These are phyloP conservation scores for Saksenaea oblongispora DNA, from an alignment of 371 early-diverging fungal species.

Conservation along the genomic window DNA sequence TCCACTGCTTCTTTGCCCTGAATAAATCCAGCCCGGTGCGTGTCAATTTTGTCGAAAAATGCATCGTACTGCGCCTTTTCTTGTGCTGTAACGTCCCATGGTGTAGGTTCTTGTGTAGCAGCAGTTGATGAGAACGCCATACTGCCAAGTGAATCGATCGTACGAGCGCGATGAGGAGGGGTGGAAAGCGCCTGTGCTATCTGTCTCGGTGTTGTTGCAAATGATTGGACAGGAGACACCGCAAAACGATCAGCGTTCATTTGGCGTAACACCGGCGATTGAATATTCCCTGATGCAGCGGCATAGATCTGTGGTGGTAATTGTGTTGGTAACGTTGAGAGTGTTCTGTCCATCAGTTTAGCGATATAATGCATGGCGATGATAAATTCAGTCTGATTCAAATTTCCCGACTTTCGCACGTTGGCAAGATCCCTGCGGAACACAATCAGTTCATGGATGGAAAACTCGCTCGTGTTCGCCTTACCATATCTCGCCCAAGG, in stretches of 20 bases:
- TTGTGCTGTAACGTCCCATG: slow-evolving; percentile 73
- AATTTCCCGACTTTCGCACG: slow-evolving; percentile 65
- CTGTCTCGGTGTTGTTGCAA: slow-evolving; percentile 10
- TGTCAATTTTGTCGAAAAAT: slow-evolving; percentile 76
- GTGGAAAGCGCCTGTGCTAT: slow-evolving; percentile 24
- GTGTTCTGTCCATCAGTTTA: slow-evolving; percentile 70
- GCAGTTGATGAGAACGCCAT: slow-evolving; percentile 36
- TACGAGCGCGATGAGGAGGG: slow-evolving; percentile 39
- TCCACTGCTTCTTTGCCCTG: slow-evolving; percentile 73
- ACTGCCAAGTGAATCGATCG: slow-evolving; percentile 42
- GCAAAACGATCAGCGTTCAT: neutral
- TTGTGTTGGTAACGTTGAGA: slow-evolving; percentile 55
- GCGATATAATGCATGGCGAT: slow-evolving; percentile 86
- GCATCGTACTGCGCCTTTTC: slow-evolving; percentile 71
- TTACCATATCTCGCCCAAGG: slow-evolving; percentile 52
- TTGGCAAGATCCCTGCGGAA: slow-evolving; percentile 65
- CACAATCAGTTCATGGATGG: neutral
- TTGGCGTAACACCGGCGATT: slow-evolving; percentile 11
- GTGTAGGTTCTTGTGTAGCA: slow-evolving; percentile 19
- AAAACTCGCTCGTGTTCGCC: neutral
- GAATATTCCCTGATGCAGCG: slow-evolving; percentile 43
- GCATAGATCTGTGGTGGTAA: slow-evolving; percentile 66
- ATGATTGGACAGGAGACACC: slow-evolving; percentile 15
- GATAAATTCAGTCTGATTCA: slow-evolving; percentile 73
- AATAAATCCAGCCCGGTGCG: slow-evolving; percentile 22